These are phyloP conservation scores for Stachybotrys chlorohalonatus DNA, from an alignment of 2,329 filamentous ascomycete species.

Conservation along the genomic window DNA sequence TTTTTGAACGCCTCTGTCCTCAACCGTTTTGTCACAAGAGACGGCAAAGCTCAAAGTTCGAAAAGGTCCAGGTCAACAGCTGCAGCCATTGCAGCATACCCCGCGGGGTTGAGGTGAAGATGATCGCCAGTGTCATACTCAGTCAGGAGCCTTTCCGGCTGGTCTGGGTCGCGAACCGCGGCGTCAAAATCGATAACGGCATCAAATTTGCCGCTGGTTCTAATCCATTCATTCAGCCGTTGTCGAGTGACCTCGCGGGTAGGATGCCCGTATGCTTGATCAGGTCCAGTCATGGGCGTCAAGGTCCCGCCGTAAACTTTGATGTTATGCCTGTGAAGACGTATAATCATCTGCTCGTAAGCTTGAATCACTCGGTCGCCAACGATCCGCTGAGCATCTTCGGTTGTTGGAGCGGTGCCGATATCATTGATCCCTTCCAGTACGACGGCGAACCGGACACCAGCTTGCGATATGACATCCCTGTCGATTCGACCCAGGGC, in stretches of 20 bases:
- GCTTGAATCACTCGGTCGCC: slow-evolving; percentile 41
- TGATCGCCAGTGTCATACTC: slow-evolving; percentile 49
- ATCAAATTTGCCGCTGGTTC: slow-evolving; percentile 45
- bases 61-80: slow-evolving; percentile 45
- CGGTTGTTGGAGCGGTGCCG: slow-evolving; percentile 35
- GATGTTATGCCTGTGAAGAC: slow-evolving; percentile 42
- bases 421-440: slow-evolving; percentile 60
- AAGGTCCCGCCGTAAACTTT: slow-evolving; percentile 49
- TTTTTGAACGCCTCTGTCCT: too few species aligned
- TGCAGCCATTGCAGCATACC: slow-evolving; percentile 47
- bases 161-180: slow-evolving; percentile 38
- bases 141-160: slow-evolving; percentile 25
- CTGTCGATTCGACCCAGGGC: slow-evolving; percentile 47
- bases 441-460: slow-evolving; percentile 45
- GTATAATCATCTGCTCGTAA: slow-evolving; percentile 44
- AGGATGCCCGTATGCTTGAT: slow-evolving; percentile 40
- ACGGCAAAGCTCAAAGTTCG: not conserved
- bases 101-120: slow-evolving; percentile 46
- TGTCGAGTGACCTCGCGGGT: slow-evolving; percentile 44
- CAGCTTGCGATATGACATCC: slow-evolving; percentile 48
- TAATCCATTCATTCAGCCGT: slow-evolving; percentile 50
- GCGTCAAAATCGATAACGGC: slow-evolving; percentile 53
- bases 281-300: slow-evolving; percentile 31
- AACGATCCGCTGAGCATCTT: slow-evolving; percentile 31
- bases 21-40: not conserved